phyloP scores from a whole-genome alignment of 208 protist species.

The Leishmania tropica region DNA sequence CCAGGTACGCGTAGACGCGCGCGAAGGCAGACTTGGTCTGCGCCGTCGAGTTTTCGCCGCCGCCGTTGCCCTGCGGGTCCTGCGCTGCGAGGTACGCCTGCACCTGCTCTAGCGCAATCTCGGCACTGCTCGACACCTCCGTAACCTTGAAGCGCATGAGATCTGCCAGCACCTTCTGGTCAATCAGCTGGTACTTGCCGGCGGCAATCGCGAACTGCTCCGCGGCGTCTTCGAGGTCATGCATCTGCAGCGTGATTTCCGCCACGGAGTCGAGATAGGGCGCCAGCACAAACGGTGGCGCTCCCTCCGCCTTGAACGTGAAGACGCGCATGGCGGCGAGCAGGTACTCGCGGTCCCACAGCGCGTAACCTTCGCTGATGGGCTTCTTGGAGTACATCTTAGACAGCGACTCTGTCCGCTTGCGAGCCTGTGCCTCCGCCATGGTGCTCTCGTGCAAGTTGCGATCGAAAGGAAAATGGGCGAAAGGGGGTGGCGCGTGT shows the following conservation, averaged over 20 bases:
- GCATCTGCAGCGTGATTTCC: conserved; percentile 80
- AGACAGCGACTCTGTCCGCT: conserved; percentile 88
- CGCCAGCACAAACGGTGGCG: conserved; percentile 85
- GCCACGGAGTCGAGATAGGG: conserved; percentile 83
- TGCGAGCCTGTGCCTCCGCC: conserved; percentile 50
- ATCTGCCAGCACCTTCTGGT: conserved; percentile 74
- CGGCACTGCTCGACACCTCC: conserved; percentile 56
- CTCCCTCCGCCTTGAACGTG: conserved; percentile 87
- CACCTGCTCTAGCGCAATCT: conserved; percentile 62
- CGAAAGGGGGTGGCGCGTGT: neutral
- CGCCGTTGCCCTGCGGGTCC: conserved; percentile 44
- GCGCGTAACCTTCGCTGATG: conserved; percentile 86
- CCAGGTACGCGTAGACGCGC: conserved; percentile 72
- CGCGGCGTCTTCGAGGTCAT: conserved; percentile 77
- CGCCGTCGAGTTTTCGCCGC: conserved; percentile 18
- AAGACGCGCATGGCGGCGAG: conserved; percentile 88
- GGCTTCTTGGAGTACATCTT: conserved; percentile 85
- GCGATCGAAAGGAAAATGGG: neutral
- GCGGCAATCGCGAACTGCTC: conserved; percentile 78
- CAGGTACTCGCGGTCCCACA: conserved; percentile 90
- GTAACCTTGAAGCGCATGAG: conserved; percentile 79
- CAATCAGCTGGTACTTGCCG: conserved; percentile 84
- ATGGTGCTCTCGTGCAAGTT: conserved; percentile 29
- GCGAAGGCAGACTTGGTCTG: conserved; percentile 55
- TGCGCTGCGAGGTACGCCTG: conserved; percentile 49